These are phyloP conservation scores for Leptodontidium sp. DNA, from an alignment of 2,329 filamentous ascomycete genomes.

Conservation along the genomic window DNA sequence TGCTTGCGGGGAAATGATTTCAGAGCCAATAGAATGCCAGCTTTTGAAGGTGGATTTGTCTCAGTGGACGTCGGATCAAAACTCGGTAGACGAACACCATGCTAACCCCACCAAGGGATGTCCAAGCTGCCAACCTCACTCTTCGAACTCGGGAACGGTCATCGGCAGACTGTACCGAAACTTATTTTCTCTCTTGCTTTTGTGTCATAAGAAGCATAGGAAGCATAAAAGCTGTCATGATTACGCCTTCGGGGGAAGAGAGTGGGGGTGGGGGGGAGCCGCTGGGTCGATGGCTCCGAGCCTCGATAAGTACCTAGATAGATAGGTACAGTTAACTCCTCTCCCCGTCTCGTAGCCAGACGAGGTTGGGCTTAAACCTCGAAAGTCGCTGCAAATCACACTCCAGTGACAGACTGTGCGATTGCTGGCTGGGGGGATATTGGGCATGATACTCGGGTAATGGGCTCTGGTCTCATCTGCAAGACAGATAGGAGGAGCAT, in stretches of 20 bases:
- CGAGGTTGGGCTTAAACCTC: too few species aligned
- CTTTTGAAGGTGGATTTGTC: not conserved
- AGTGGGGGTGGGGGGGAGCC: conserved; percentile 7
- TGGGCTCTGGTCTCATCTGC: too few species aligned
- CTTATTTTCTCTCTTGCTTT: not conserved
- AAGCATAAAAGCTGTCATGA: not conserved
- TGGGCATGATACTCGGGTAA: too few species aligned
- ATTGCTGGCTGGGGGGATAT: too few species aligned
- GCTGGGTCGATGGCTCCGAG: not conserved
- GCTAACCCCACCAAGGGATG: not conserved
- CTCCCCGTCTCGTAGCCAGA: not conserved
- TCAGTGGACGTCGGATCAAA: conserved; percentile 24
- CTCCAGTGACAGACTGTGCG: too few species aligned
- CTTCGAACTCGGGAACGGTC: not conserved
- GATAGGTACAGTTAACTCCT: not conserved
- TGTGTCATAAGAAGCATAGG: not conserved
- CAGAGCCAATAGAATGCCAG: not conserved
- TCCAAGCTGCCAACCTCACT: not conserved
- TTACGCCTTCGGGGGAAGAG: not conserved
- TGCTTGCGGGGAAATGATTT: conserved; percentile 31
- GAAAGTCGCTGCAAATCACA: too few species aligned
- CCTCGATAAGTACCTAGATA: too few species aligned
- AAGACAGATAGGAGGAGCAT: too few species aligned
- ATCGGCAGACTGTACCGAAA: conserved; percentile 12
- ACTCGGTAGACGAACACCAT: conserved; percentile 22